Conservation (phyloP, 805 yeast species). For the Maudiozyma turicensis region DNA sequence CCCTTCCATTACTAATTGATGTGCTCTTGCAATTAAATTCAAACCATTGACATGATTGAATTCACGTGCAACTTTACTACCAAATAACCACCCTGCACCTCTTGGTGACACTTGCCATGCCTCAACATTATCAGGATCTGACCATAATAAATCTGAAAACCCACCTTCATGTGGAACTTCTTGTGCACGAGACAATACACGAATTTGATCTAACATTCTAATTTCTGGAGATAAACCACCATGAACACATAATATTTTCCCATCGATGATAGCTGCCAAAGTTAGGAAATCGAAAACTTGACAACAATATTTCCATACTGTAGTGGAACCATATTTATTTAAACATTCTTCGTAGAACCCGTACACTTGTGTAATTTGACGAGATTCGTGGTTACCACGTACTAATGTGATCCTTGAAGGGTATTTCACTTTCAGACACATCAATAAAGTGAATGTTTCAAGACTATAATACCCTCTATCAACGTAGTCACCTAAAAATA, state of each 20-base stretch:
- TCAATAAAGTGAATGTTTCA: slow-evolving; percentile 86
- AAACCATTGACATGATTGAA: slow-evolving; percentile 91
- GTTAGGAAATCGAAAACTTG: slow-evolving; percentile 93
- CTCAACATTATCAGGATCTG: slow-evolving; percentile 95
- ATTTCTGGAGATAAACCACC: slow-evolving; percentile 97
- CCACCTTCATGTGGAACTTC: slow-evolving; percentile 99
- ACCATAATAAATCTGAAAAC: slow-evolving; percentile 94
- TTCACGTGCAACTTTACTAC: slow-evolving; percentile 87
- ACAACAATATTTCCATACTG: slow-evolving; percentile 94
- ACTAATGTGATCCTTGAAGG: slow-evolving; percentile 83
- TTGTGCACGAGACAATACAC: slow-evolving; percentile 91
- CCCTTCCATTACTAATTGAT: slow-evolving; percentile 97
- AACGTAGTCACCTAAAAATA: slow-evolving; percentile 91
- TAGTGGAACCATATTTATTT: slow-evolving; percentile 85
- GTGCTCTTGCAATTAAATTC: slow-evolving; percentile 87
- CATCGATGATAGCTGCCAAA: slow-evolving; percentile 92
- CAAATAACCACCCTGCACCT: slow-evolving; percentile 98
- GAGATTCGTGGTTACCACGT: slow-evolving; percentile 94
- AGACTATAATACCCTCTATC: slow-evolving; percentile 95
- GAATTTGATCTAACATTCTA: slow-evolving; percentile 91
- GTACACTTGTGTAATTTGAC: slow-evolving; percentile 97
- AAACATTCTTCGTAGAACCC: slow-evolving; percentile 96
- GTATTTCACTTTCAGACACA: slow-evolving; percentile 85
- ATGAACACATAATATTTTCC: slow-evolving; percentile 88
- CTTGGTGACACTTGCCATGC: slow-evolving; percentile 98